Base-by-base conservation (phyloP, 2,329 filamentous ascomycete genomes). In the Sporothrix sp. region DNA sequence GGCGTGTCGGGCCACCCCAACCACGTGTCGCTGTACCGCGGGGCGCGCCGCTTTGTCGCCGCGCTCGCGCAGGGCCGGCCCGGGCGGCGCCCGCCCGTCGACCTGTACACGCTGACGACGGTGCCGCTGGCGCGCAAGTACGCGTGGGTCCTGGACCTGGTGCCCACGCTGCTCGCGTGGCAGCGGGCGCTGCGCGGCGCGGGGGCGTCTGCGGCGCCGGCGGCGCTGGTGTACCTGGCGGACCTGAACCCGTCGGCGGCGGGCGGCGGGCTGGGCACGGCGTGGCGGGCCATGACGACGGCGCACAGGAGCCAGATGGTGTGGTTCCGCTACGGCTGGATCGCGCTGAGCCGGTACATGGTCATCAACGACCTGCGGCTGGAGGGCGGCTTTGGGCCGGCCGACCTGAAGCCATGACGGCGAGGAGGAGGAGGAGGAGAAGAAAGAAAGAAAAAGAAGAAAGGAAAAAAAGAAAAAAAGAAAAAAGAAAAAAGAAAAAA, bases 251-350 rank as follows among this genome's bases (percentile, higher is more conserved):
- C 84, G 56, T 28, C 32, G 73, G 82, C 56, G 2, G 11, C 48
- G 13, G 77, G 61, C 2, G 68, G 68, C 43, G 71, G 68, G n/a
- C 65, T 72, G 52, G 64, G 64, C 9, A 71, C 74, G 27, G 91
- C 87, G 7, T 84, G 90, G 70, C 75, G 71, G 50, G 90, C 93
- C 28, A 98, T 98, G 93, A 89, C 86, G 2, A 75, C 77, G 50
- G 91, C 87, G 25, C 93, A 98, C 71, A 74, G 81, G 68, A 96
- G 89, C 66, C 93, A 98, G 75, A 98, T 98, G 93, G 80, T 87
- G 33, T 98, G 93, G 93, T 98, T 97, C 64, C 80, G 93, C 7
- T 97, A 89, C 78, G 87, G 89, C 3, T 98, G 90, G 89, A 95
- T 98, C 62, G 76, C 79, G 0, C 65, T 95, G 52, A 93, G 89